These are phyloP conservation scores for Pisolithus sp. DNA, from an alignment of 768 basidiomycete genomes.

Conservation along the genomic window DNA sequence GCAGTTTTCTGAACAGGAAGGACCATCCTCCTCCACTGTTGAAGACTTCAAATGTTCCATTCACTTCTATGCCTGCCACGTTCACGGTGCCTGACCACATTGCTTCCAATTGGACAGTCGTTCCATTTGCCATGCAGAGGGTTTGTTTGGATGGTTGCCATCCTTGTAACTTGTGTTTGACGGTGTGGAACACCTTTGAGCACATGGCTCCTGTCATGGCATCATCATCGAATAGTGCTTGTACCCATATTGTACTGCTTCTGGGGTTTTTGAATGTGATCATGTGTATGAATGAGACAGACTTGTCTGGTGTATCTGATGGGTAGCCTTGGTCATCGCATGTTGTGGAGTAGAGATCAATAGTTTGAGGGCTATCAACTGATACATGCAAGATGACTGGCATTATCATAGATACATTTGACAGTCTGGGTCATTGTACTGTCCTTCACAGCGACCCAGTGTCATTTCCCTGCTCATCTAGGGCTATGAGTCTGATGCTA, in stretches of 20 bases:
- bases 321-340: neutral
- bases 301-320: neutral
- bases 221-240: neutral
- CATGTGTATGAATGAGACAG: neutral
- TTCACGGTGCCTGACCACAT: constrained; percentile 3
- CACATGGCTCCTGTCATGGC: neutral
- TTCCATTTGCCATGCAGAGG: constrained; percentile 30
- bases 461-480: neutral
- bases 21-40: constrained; percentile 23
- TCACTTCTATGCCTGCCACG: neutral
- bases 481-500: neutral
- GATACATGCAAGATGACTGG: neutral
- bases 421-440: neutral
- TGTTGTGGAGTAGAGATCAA: neutral
- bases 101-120: neutral
- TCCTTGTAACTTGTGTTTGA: neutral
- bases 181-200: neutral
- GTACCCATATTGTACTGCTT: neutral
- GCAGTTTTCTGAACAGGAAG: constrained; percentile 25
- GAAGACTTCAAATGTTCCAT: neutral
- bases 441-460: neutral
- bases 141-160: neutral
- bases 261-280: neutral
- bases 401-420: neutral
- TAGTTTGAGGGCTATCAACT: no score